Evolutionary conservation across 2,329 filamentous ascomycete genomes (phyloP).

Genomic region (Colletotrichum eremochloae): DNA sequence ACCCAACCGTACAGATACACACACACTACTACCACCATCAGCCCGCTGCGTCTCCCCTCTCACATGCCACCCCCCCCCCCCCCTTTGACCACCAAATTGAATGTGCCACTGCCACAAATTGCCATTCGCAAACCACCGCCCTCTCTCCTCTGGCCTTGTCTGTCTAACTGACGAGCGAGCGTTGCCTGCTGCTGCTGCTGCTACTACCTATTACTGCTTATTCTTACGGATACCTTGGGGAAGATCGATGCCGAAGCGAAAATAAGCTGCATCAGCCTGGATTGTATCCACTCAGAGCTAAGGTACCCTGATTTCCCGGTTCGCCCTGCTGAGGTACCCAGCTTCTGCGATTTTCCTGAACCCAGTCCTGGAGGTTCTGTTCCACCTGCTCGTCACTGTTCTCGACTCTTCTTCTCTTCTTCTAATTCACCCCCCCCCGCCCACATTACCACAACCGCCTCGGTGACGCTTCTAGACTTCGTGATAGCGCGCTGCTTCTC

Average conservation of each 20-base stretch:
- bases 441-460: conserved; percentile 7
- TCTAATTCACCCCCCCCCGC: conserved; percentile 18
- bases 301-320: conserved; percentile 15
- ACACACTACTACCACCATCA: background rate
- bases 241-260: conserved; percentile 39
- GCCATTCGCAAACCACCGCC: conserved; percentile 38
- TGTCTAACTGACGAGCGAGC: conserved; percentile 24
- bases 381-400: conserved; percentile 5
- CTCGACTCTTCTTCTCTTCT: conserved; percentile 22
- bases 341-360: conserved; percentile 1
- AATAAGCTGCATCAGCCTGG: conserved; percentile 41
- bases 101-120: conserved; percentile 31
- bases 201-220: conserved; percentile 17
- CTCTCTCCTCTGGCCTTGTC: conserved; percentile 26
- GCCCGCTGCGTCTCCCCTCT: background rate
- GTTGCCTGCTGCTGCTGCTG: conserved; percentile 14
- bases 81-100: conserved; percentile 29
- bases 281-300: conserved; percentile 33
- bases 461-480: conserved; percentile 15
- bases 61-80: conserved; percentile 3
- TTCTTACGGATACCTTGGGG: conserved; percentile 18
- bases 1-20: background rate
- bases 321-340: conserved; percentile 32
- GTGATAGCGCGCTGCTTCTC: conserved; percentile 16
- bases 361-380: background rate